Evolutionary conservation across 306 rosid genomes (phyloP).

Genomic region (Glycine latifolia): DNA sequence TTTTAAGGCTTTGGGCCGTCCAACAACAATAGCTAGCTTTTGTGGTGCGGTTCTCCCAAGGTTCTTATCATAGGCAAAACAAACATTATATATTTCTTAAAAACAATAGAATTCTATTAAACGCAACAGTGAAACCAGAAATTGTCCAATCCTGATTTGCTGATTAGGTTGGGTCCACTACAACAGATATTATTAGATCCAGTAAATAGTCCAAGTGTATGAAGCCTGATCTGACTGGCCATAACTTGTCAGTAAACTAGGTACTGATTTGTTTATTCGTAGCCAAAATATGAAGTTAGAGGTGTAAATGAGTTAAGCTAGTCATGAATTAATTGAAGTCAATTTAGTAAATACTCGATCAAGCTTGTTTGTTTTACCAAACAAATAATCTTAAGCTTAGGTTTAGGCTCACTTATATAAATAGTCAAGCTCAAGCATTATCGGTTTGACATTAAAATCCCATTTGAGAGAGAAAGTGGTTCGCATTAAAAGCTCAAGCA

Average conservation of each 20-base stretch:
- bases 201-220: neutral
- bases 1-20: too few relatives aligned
- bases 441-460: neutral
- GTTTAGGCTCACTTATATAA: neutral
- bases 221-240: conserved; percentile 35
- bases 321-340: neutral
- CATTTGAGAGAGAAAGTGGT: neutral
- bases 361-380: neutral
- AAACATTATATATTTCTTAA: conserved; percentile 15
- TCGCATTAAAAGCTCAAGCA: too few relatives aligned
- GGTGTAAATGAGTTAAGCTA: neutral
- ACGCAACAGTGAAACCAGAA: conserved; percentile 20
- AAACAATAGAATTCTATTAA: neutral
- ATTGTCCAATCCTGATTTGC: neutral
- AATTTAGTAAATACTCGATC: neutral
- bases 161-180: neutral
- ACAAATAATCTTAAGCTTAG: neutral
- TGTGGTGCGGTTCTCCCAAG: too few relatives aligned
- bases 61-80: too few relatives aligned
- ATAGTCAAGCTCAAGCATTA: neutral
- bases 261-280: neutral
- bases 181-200: conserved; percentile 19
- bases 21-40: too few relatives aligned
- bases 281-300: neutral
- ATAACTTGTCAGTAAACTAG: neutral